These are phyloP conservation scores for Leptographium galeiforme DNA, from an alignment of 2,329 filamentous ascomycete genomes.

Conservation along the genomic window DNA sequence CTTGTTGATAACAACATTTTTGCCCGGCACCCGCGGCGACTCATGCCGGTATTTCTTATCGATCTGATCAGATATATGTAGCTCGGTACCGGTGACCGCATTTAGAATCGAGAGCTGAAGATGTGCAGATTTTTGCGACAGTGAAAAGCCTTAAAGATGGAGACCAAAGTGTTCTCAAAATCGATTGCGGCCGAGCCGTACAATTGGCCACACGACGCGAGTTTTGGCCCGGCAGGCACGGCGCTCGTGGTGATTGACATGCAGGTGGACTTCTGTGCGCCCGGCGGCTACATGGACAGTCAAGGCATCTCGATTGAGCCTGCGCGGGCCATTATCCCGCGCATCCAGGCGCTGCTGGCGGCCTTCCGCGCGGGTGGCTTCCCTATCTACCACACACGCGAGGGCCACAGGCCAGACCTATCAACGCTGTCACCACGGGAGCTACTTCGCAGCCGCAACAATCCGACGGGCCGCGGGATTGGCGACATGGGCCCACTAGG, in stretches of 20 bases:
- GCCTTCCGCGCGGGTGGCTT: slow-evolving; percentile 4
- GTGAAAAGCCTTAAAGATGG: too few species aligned
- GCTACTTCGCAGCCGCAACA: slow-evolving; percentile 5
- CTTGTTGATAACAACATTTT: too few species aligned
- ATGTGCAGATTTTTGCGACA: too few species aligned
- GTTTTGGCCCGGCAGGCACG: not conserved
- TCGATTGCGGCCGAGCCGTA: slow-evolving; percentile 5
- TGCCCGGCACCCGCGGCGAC: too few species aligned
- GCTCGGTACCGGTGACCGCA: too few species aligned
- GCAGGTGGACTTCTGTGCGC: slow-evolving; percentile 7
- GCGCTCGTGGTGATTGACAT: slow-evolving; percentile 7
- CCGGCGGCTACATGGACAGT: slow-evolving; percentile 6
- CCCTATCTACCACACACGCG: slow-evolving; percentile 6
- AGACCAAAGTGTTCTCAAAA: too few species aligned
- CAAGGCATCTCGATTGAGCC: slow-evolving; percentile 7
- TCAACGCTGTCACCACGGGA: slow-evolving; percentile 4
- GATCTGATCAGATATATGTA: too few species aligned
- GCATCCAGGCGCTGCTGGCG: not conserved
- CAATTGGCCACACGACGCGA: slow-evolving; percentile 5
- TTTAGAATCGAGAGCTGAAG: too few species aligned
- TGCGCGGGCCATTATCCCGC: slow-evolving; percentile 2
- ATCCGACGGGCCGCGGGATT: slow-evolving; percentile 1
- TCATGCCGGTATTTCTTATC: too few species aligned
- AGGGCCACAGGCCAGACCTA: slow-evolving; percentile 8
- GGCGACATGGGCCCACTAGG: slow-evolving; percentile 6